Percentiles rank a stretch among this genome's conserved stretches.
phyloP scores from a whole-genome alignment of 352 stramenopile species.

The Globisporangium iwayamae region DNA sequence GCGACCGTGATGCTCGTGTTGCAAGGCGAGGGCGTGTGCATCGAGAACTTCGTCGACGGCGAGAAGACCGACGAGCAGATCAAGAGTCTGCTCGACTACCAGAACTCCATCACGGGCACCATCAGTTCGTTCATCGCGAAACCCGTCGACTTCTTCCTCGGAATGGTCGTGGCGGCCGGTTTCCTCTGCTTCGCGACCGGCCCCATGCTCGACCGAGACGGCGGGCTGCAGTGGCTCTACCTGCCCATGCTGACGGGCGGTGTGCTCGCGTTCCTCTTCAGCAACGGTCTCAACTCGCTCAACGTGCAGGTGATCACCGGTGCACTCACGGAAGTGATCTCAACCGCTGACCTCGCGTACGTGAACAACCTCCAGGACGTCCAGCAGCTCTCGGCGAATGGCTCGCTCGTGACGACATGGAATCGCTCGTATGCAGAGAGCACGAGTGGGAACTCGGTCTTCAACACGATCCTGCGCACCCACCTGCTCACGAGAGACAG shows the following conservation, averaged over 20 bases:
- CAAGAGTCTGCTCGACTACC: slow-evolving; percentile 11
- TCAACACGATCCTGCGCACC: slow-evolving; percentile 20
- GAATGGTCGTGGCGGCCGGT: neutral
- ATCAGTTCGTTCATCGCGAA: slow-evolving; percentile 6
- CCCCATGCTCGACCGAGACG: neutral
- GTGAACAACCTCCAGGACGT: too few relatives aligned
- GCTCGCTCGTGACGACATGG: neutral
- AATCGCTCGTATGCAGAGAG: neutral
- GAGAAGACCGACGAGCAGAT: slow-evolving; percentile 4
- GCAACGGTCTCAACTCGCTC: slow-evolving; percentile 12
- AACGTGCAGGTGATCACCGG: slow-evolving; percentile 10
- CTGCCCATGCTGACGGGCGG: neutral
- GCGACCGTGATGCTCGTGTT: slow-evolving; percentile 3
- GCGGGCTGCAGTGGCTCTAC: neutral
- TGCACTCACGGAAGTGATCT: neutral
- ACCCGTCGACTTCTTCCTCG: slow-evolving; percentile 10
- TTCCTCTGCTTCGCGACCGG: slow-evolving; percentile 13
- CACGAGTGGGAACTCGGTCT: neutral
- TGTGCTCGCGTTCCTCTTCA: slow-evolving; percentile 11
- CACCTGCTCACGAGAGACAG: neutral
- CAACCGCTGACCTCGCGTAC: neutral
- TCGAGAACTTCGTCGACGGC: neutral
- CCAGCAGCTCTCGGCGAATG: neutral
- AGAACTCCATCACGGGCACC: slow-evolving; percentile 12
- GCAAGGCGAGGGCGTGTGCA: neutral